Conservation (phyloP, 2,329 filamentous ascomycete genomes). For the Hypoxylon sp. region DNA sequence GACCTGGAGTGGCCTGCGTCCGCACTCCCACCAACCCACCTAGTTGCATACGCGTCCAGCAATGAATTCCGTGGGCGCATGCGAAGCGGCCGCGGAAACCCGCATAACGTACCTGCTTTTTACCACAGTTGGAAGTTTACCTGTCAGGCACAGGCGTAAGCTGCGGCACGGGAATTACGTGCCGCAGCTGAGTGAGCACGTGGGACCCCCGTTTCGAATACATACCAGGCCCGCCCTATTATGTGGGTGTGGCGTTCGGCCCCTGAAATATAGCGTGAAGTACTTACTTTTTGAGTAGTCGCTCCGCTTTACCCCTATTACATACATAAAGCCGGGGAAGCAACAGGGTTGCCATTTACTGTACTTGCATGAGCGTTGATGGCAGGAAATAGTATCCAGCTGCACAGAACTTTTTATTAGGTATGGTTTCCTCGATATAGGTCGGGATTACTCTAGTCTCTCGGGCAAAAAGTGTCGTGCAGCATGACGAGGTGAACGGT, state of each 20-base stretch:
- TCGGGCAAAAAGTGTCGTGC: neutral
- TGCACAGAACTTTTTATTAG: neutral
- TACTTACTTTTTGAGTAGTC: neutral
- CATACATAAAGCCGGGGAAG: conserved; percentile 6
- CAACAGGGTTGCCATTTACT: neutral
- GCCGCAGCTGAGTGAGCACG: conserved; percentile 13
- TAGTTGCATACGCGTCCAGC: conserved; percentile 2
- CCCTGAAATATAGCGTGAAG: neutral
- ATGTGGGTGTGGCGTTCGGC: conserved; percentile 6
- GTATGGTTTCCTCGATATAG: neutral
- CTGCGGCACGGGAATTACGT: neutral
- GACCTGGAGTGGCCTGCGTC: neutral
- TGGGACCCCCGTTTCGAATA: conserved; percentile 19
- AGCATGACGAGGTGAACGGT: neutral
- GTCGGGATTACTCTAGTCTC: neutral
- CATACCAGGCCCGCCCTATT: neutral
- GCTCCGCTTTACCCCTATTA: conserved; percentile 7
- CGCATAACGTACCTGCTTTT: neutral
- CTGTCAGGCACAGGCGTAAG: conserved; percentile 1
- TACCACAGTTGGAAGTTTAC: neutral
- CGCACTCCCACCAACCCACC: neutral
- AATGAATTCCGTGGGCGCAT: neutral
- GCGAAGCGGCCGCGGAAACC: conserved; percentile 3
- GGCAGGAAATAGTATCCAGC: neutral
- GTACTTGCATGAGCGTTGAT: neutral